Percentiles rank a stretch among this genome's conserved stretches.
These are phyloP conservation scores for Backusella parvicylindrica DNA, from an alignment of 192 early-diverging fungal genomes.

Conservation along the genomic window DNA sequence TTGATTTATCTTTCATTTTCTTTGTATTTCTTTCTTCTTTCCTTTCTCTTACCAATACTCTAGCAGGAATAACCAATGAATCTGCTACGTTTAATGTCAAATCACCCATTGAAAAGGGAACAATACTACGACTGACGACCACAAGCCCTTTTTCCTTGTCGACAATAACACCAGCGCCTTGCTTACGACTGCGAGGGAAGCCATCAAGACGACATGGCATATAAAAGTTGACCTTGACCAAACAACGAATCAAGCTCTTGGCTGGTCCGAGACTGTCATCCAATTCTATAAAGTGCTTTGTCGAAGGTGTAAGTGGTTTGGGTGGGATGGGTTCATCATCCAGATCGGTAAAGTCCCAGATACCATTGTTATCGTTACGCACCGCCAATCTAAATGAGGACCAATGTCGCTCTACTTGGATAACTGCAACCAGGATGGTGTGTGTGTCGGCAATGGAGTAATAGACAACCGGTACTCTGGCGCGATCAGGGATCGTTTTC, in stretches of 20 bases:
- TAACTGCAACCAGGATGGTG: conserved; percentile 62
- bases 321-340: conserved; percentile 59
- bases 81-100: conserved; percentile 80
- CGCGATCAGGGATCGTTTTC: conserved; percentile 68
- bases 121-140: conserved; percentile 74
- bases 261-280: conserved; percentile 63
- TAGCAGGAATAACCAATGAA: conserved; percentile 79
- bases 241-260: conserved; percentile 58
- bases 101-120: conserved; percentile 76
- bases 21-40: background rate
- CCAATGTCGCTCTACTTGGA: conserved; percentile 75
- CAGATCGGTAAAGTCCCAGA: conserved; percentile 74
- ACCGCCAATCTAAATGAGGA: conserved; percentile 64
- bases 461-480: conserved; percentile 74
- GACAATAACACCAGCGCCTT: conserved; percentile 75
- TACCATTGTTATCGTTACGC: conserved; percentile 67
- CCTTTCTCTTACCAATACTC: conserved; percentile 39
- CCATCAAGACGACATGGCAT: conserved; percentile 76
- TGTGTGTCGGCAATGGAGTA: conserved; percentile 77
- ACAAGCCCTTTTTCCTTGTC: conserved; percentile 79
- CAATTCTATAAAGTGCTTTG: conserved; percentile 62
- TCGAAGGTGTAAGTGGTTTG: conserved; percentile 51
- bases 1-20: background rate
- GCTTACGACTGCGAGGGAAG: conserved; percentile 61
- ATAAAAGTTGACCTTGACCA: conserved; percentile 69